Percentiles rank a stretch among this genome's conserved stretches.
These are phyloP conservation scores for Thielaviopsis musarum DNA, from an alignment of 2,329 filamentous ascomycete genomes.

Conservation along the genomic window DNA sequence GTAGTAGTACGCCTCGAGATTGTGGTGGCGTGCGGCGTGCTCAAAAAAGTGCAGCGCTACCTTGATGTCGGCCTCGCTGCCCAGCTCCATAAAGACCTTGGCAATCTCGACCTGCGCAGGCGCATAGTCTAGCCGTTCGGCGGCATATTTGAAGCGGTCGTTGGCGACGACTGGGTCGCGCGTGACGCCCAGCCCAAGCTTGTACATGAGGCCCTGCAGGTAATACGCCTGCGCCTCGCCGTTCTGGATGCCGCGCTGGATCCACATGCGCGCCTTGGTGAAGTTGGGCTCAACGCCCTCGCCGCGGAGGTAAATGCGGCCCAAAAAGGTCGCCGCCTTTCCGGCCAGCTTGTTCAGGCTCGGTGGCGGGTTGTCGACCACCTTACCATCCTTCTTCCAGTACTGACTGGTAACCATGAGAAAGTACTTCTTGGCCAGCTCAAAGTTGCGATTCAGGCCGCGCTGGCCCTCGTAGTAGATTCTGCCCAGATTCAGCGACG, in stretches of 20 bases:
- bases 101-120: conserved; percentile 72
- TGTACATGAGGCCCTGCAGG: conserved; percentile 65
- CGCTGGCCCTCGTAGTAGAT: conserved; percentile 79
- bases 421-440: conserved; percentile 65
- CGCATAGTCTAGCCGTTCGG: conserved; percentile 58
- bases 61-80: conserved; percentile 48
- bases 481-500: conserved; percentile 70
- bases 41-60: conserved; percentile 78
- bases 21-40: conserved; percentile 62
- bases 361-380: conserved; percentile 50
- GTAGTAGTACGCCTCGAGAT: conserved; percentile 84
- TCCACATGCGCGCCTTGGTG: conserved; percentile 63
- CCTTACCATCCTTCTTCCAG: conserved; percentile 64
- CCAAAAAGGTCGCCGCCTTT: conserved; percentile 74
- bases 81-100: conserved; percentile 72
- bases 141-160: conserved; percentile 59
- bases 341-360: conserved; percentile 62
- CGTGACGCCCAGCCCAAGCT: conserved; percentile 57
- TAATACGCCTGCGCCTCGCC: conserved; percentile 75
- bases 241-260: conserved; percentile 57
- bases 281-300: conserved; percentile 72
- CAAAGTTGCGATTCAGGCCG: conserved; percentile 55
- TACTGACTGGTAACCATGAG: conserved; percentile 61
- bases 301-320: conserved; percentile 76
- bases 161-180: conserved; percentile 57